phyloP scores from a whole-genome alignment of 768 basidiomycete species.

The Mycena crocata region DNA sequence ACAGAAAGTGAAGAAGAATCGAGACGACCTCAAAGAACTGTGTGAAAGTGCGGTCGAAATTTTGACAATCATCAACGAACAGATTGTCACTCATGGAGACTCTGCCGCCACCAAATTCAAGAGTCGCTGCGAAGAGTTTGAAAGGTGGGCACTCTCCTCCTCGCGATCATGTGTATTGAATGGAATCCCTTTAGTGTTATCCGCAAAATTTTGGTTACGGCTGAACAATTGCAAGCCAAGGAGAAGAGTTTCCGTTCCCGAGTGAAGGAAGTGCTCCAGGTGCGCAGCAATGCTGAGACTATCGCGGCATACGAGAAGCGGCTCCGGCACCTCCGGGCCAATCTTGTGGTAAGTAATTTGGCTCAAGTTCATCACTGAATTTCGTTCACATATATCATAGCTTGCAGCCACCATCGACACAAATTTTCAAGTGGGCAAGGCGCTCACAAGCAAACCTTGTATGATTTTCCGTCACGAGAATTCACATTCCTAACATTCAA shows the following conservation, averaged over 20 bases:
- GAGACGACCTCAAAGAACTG: background rate
- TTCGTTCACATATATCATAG: background rate
- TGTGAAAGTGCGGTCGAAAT: background rate
- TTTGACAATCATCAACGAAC: background rate
- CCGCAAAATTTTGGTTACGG: background rate
- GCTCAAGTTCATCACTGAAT: background rate
- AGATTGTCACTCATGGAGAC: background rate
- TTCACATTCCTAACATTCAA: background rate
- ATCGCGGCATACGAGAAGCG: background rate
- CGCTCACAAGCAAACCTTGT: background rate
- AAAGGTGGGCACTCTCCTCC: background rate
- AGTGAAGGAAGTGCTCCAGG: background rate
- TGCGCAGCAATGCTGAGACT: background rate
- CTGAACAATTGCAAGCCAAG: background rate
- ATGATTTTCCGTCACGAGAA: background rate
- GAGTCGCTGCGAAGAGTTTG: background rate
- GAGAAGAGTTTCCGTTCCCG: background rate
- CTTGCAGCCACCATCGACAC: background rate
- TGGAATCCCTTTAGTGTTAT: background rate
- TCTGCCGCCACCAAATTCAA: background rate
- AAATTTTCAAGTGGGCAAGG: background rate
- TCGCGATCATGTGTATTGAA: background rate
- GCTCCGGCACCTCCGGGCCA: no score
- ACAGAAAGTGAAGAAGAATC: slow-evolving; percentile 23
- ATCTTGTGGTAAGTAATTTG: background rate